Percentiles rank a stretch among this genome's conserved stretches.
phyloP scores from a whole-genome alignment of 2,329 filamentous ascomycete species.

The Zymoseptoria pseudotritici region DNA sequence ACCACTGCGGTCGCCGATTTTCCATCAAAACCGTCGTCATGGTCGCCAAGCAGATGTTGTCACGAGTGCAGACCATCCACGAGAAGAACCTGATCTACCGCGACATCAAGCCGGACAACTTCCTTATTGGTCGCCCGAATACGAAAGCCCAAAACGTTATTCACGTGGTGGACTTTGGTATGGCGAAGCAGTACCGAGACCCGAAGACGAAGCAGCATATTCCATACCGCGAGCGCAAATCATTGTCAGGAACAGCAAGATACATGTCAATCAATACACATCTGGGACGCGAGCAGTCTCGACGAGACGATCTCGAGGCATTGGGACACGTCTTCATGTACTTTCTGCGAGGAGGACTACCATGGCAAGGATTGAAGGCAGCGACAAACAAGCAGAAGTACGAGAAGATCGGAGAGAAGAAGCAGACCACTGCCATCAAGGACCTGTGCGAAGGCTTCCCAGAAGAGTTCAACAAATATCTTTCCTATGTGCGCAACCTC shows the following conservation, averaged over 20 bases:
- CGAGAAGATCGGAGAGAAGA: constrained; percentile 99
- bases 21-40: constrained; percentile 97
- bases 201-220: constrained; percentile 99
- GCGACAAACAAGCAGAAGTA: constrained; percentile 62
- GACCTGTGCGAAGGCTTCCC: constrained; percentile 95
- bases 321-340: constrained; percentile 65
- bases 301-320: constrained; percentile 91
- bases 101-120: constrained; percentile 99
- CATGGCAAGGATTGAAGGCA: constrained; percentile 54
- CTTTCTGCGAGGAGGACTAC: constrained; percentile 58
- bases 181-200: constrained; percentile 99
- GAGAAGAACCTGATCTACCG: constrained; percentile 99
- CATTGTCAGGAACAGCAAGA: constrained; percentile 87
- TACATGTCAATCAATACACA: constrained; percentile 99
- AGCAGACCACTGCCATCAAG: constrained; percentile 95
- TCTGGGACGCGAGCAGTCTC: constrained; percentile 88
- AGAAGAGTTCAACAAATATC: constrained; percentile 96
- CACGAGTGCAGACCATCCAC: constrained; percentile 87
- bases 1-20: constrained; percentile 93
- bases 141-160: constrained; percentile 97
- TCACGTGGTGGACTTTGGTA: constrained; percentile 97
- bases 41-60: constrained; percentile 99
- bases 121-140: constrained; percentile 85
- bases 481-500: constrained; percentile 93
- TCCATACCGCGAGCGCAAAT: constrained; percentile 93